A percentile compares a stretch with the other conserved stretches of the same genome.
Conservation (phyloP, 495 filamentous ascomycete species). For the Pyronema omphalodes region DNA sequence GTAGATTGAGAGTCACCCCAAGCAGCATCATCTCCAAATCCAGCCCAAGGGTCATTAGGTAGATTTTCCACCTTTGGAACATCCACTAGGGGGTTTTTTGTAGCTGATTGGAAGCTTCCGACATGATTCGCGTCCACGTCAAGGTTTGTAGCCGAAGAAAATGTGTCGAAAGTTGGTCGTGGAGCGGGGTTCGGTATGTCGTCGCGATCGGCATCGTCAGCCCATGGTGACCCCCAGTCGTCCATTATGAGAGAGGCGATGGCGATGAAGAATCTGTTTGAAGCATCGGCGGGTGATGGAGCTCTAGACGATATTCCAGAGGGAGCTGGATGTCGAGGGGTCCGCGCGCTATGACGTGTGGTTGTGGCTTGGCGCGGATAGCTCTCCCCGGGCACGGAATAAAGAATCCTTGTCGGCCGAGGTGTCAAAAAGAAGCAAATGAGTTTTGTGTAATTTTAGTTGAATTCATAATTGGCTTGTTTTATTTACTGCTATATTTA, state of each 20-base stretch:
- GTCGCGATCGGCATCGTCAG: conserved; percentile 14
- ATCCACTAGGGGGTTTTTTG: neutral
- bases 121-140: conserved; percentile 5
- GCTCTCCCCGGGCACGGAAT: too few relatives aligned
- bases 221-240: conserved; percentile 23
- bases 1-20: conserved; percentile 10
- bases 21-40: conserved; percentile 16
- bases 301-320: too few relatives aligned
- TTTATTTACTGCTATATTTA: too few relatives aligned
- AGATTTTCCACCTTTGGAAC: conserved; percentile 1
- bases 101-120: neutral
- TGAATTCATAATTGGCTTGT: too few relatives aligned
- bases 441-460: too few relatives aligned
- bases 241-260: conserved; percentile 7
- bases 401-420: too few relatives aligned
- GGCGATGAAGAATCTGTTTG: neutral
- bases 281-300: neutral
- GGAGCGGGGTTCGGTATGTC: too few relatives aligned
- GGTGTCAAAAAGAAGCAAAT: too few relatives aligned
- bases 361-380: too few relatives aligned
- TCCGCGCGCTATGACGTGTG: too few relatives aligned
- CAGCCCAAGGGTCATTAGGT: conserved; percentile 13
- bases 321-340: too few relatives aligned
- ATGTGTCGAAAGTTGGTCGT: too few relatives aligned
- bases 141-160: neutral